These are phyloP conservation scores for Candida andamanensis DNA, from an alignment of 805 yeast species.

Conservation along the genomic window DNA sequence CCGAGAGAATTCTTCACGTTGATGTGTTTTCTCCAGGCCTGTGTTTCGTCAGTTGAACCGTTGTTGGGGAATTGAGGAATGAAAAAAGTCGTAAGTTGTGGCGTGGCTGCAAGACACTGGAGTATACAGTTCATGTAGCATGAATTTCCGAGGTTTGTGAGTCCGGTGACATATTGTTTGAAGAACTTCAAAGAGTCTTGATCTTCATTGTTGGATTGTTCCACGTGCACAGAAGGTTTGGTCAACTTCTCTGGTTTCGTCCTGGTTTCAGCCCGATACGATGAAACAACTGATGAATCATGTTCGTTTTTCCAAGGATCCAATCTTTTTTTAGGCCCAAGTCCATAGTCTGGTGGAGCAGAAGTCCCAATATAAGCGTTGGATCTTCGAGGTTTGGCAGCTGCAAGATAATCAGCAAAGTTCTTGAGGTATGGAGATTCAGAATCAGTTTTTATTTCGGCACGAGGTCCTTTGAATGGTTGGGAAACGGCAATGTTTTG, in stretches of 20 bases:
- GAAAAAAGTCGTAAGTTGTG: constrained; percentile 59
- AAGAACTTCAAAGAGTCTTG: constrained; percentile 13
- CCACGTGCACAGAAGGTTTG: background rate
- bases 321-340: background rate
- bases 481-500: constrained; percentile 2
- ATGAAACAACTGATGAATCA: too few species aligned
- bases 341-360: constrained; percentile 9
- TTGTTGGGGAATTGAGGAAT: constrained; percentile 23
- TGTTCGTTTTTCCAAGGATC: too few species aligned
- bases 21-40: constrained; percentile 58
- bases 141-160: constrained; percentile 80
- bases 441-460: background rate
- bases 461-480: background rate
- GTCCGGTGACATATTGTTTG: constrained; percentile 57
- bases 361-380: constrained; percentile 7
- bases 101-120: constrained; percentile 80
- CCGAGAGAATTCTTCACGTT: constrained; percentile 73
- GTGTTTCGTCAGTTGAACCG: constrained; percentile 13
- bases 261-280: too few species aligned
- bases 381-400: constrained; percentile 17
- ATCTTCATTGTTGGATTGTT: background rate
- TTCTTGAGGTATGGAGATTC: constrained; percentile 23
- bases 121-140: constrained; percentile 89
- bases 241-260: too few species aligned
- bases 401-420: constrained; percentile 26